A percentile compares a stretch with the other conserved stretches of the same genome.
These are phyloP conservation scores for Acacia confusa DNA, from an alignment of 306 rosid genomes.

Conservation along the genomic window DNA sequence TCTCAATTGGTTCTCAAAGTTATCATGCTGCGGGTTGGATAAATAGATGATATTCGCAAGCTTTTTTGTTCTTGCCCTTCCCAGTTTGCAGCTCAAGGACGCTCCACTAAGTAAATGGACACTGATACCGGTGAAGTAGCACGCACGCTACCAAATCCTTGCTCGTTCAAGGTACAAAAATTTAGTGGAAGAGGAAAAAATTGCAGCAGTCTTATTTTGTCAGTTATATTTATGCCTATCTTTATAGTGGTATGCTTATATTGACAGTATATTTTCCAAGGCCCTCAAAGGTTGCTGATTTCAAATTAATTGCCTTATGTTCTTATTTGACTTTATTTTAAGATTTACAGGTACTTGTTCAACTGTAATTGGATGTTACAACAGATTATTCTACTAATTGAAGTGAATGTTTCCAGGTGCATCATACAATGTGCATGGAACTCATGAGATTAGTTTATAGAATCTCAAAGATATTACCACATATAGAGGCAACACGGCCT, in stretches of 20 bases:
- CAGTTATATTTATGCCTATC: neutral
- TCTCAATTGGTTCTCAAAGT: neutral
- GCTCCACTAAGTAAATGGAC: conserved; percentile 63
- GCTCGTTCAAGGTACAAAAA: conserved; percentile 63
- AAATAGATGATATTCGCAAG: conserved; percentile 9
- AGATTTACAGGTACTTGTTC: neutral
- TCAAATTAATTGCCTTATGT: neutral
- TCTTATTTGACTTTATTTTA: neutral
- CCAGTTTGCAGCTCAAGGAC: conserved; percentile 39
- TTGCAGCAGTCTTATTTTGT: neutral
- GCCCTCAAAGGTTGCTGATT: neutral
- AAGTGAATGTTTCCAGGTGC: conserved; percentile 59
- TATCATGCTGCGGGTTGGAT: neutral
- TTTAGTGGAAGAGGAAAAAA: neutral
- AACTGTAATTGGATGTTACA: conserved; percentile 20
- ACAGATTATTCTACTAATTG: conserved; percentile 20
- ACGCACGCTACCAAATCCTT: conserved; percentile 34
- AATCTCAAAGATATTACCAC: conserved; percentile 55
- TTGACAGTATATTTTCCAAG: neutral
- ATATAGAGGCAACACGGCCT: conserved; percentile 80
- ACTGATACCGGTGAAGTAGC: conserved; percentile 49
- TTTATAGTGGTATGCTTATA: neutral
- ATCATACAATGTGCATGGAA: conserved; percentile 59
- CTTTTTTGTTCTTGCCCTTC: conserved; percentile 33
- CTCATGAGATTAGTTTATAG: conserved; percentile 55